Evolutionary conservation across 176 grass and related monocot species (phyloP), one percentile per base, ranked within the genome.

Genomic region (Carex littledalei): DNA sequence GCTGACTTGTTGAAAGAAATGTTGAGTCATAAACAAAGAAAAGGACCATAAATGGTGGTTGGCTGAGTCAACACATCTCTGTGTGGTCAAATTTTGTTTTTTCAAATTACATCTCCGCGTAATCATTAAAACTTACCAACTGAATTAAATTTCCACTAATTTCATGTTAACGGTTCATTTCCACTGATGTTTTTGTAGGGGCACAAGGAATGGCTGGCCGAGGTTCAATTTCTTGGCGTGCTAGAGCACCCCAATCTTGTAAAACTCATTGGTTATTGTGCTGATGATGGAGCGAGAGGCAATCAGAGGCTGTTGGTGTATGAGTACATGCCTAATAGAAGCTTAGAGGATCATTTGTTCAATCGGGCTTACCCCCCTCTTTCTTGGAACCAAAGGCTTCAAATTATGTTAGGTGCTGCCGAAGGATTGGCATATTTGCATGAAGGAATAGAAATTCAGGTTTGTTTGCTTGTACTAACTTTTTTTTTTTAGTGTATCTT

Each of bases 231-330:
- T 81, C 92, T 98, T 16, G 95, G 90, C 5, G 91, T 98, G 72
- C 85, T 98, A 72, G 95, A 98, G 63, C 95, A 98, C 50, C 95
- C 91, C 70, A 98, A 98, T 89, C 92, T 98, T 81, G 95, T 98
- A 14, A 98, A 94, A 49, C 86, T 98, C 18, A 75, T 98, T 35
- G 95, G 95, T 76, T 98, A 93, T 80, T 98, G 95, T 63, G 90
- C 95, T 63, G 89, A 85, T 79, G 95, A 98, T 79, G 80, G 35
- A 29, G 89, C 94, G 87, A 93, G 87, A 53, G 95, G 92, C 20
- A 58, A 86, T 14, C 92, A 98, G 45, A 90, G 95, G 85, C 87
- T 98, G 59, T 12, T 98, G 69, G 91, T 98, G 11, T 98, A 98
- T 4, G 92, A 98, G 57, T 98, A 89, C 52, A 97, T 97, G 95